phyloP scores from a whole-genome alignment of 768 basidiomycete species.

The Suillus subluteus region DNA sequence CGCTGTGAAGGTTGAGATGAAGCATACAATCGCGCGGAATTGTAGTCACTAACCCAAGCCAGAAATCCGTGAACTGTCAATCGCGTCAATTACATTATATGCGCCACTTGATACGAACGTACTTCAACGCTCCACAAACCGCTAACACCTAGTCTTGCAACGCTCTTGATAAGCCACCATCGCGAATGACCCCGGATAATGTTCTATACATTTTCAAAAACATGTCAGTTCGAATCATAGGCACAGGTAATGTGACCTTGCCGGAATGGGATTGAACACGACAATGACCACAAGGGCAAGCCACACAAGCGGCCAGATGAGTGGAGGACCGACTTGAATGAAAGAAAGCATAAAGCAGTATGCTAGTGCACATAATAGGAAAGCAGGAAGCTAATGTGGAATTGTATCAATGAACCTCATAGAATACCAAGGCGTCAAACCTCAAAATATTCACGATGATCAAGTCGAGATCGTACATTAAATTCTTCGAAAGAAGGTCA shows the following conservation, averaged over 20 bases:
- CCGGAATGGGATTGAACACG: conserved; percentile 76
- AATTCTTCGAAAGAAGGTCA: conserved; percentile 51
- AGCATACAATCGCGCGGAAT: background rate
- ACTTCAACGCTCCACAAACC: conserved; percentile 81
- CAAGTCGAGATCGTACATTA: conserved; percentile 69
- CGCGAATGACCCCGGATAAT: conserved; percentile 41
- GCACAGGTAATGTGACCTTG: conserved; percentile 31
- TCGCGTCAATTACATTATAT: conserved; percentile 15
- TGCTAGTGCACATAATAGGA: conserved; percentile 73
- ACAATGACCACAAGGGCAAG: conserved; percentile 60
- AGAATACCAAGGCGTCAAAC: conserved; percentile 35
- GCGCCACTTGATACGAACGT: conserved; percentile 14
- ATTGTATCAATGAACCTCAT: conserved; percentile 9
- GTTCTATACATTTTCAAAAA: conserved; percentile 45
- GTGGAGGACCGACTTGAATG: conserved; percentile 65
- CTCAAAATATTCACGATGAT: conserved; percentile 79
- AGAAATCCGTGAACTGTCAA: conserved; percentile 80
- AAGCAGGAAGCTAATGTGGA: conserved; percentile 66
- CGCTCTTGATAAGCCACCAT: conserved; percentile 77
- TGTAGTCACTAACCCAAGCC: conserved; percentile 67
- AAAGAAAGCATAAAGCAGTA: conserved; percentile 90
- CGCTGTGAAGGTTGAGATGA: conserved; percentile 44
- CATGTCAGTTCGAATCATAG: too few species aligned
- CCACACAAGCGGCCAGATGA: conserved; percentile 84
- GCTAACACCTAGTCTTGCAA: conserved; percentile 65